These are phyloP conservation scores for Colletotrichum lupini DNA, from an alignment of 2,329 filamentous ascomycete genomes.

Conservation along the genomic window DNA sequence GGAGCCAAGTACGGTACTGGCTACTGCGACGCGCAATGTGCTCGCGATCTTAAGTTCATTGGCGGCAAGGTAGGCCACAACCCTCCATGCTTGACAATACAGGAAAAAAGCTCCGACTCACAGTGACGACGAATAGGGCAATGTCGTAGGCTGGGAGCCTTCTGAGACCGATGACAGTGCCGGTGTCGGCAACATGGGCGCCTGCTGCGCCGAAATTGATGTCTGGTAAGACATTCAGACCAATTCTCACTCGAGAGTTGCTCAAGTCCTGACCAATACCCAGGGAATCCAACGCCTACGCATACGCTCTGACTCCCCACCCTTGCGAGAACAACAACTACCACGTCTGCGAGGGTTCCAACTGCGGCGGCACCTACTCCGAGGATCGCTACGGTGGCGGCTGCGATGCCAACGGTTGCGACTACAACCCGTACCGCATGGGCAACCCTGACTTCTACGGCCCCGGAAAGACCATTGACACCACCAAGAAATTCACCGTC, in stretches of 20 bases:
- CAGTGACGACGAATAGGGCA: slow-evolving; percentile 23
- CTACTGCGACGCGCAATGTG: slow-evolving; percentile 62
- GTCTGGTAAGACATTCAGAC: slow-evolving; percentile 32
- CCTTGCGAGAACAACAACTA: slow-evolving; percentile 36
- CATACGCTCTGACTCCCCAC: slow-evolving; percentile 41
- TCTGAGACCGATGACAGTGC: slow-evolving; percentile 37
- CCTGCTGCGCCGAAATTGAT: slow-evolving; percentile 42
- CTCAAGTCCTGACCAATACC: slow-evolving; percentile 11
- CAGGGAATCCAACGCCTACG: slow-evolving; percentile 40
- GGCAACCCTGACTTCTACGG: slow-evolving; percentile 70
- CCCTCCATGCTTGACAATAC: accelerated
- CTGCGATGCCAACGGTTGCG: slow-evolving; percentile 75
- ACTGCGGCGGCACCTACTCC: slow-evolving; percentile 61
- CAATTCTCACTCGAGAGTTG: slow-evolving; percentile 5
- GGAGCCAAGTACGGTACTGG: slow-evolving; percentile 67
- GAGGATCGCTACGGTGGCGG: slow-evolving; percentile 64
- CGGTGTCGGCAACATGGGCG: slow-evolving; percentile 38
- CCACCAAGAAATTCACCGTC: slow-evolving; percentile 66
- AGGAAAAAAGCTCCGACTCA: not conserved
- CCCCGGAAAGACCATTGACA: slow-evolving; percentile 66
- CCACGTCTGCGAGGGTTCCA: slow-evolving; percentile 36
- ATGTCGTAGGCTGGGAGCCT: slow-evolving; percentile 40
- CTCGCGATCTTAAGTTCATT: slow-evolving; percentile 61
- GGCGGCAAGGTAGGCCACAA: slow-evolving; percentile 47
- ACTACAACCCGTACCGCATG: slow-evolving; percentile 74